phyloP scores from a whole-genome alignment of 257 asterid species.

The Petunia secreta region DNA sequence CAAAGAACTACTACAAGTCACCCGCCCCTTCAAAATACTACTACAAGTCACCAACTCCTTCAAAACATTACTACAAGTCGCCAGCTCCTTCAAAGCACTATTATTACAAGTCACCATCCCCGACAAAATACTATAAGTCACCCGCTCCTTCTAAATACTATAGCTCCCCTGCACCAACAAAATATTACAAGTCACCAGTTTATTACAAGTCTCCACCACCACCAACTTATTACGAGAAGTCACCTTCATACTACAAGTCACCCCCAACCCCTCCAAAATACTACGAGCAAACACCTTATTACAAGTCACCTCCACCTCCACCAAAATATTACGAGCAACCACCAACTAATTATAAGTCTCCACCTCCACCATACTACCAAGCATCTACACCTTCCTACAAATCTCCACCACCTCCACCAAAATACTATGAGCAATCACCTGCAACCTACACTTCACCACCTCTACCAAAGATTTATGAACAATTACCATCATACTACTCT shows the following conservation, averaged over 20 bases:
- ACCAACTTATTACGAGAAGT: not conserved
- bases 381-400: no score
- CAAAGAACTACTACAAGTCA: not conserved
- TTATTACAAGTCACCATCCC: not conserved
- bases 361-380: no score
- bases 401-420: not conserved
- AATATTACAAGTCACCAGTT: not conserved
- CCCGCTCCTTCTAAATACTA: not conserved
- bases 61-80: not conserved
- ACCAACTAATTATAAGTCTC: no score
- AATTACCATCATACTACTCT: not conserved
- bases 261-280: conserved; percentile 3
- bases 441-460: not conserved
- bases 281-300: conserved; percentile 2
- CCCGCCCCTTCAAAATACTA: not conserved
- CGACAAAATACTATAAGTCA: not conserved
- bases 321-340: not conserved
- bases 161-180: not conserved
- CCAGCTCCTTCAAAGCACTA: not conserved
- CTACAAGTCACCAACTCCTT: not conserved
- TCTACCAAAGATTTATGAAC: not conserved
- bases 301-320: not conserved
- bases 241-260: not conserved
- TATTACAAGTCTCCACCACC: conserved; percentile 22
- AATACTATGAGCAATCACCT: not conserved